A percentile compares a stretch with the other conserved stretches of the same genome.
These are phyloP conservation scores for Flagelloscypha sp. DNA, from an alignment of 768 basidiomycete species.

Conservation along the genomic window DNA sequence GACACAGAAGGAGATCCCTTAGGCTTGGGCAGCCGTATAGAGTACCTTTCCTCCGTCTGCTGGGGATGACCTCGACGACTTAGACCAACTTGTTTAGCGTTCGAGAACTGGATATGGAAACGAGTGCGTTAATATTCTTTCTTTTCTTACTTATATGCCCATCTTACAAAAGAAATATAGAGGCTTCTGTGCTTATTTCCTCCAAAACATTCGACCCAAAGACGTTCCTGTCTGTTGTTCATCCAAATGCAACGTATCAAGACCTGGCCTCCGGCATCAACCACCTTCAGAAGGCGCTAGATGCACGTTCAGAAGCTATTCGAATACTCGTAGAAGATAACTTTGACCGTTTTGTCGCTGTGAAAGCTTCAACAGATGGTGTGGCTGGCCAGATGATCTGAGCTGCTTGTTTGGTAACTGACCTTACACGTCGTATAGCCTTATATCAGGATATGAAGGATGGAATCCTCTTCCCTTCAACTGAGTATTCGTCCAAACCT, in stretches of 20 bases:
- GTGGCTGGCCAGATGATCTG: conserved; percentile 7
- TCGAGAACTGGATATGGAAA: conserved; percentile 66
- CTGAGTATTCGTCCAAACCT: conserved; percentile 77
- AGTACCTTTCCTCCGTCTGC: conserved; percentile 33
- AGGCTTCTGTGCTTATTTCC: conserved; percentile 73
- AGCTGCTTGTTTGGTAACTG: background rate
- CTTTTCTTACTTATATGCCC: conserved; percentile 6
- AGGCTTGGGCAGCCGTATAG: conserved; percentile 59
- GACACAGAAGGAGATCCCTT: conserved; percentile 70
- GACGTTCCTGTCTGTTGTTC: conserved; percentile 80
- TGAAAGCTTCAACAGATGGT: conserved; percentile 97
- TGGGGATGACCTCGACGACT: conserved; percentile 6
- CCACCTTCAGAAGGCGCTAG: conserved; percentile 70
- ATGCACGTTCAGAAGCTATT: conserved; percentile 90
- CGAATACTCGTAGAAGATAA: conserved; percentile 94
- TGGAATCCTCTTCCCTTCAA: conserved; percentile 64
- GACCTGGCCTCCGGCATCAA: conserved; percentile 76
- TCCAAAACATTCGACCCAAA: conserved; percentile 97
- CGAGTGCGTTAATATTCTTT: conserved; percentile 44
- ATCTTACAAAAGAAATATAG: conserved; percentile 30
- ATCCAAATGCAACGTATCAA: conserved; percentile 93
- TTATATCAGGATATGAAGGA: conserved; percentile 91
- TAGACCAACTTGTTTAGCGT: conserved; percentile 30
- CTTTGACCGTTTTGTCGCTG: conserved; percentile 95
- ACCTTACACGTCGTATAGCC: conserved; percentile 54